Evolutionary conservation across 805 yeast species (phyloP).

Genomic region (Hanseniaspora osmophila): DNA sequence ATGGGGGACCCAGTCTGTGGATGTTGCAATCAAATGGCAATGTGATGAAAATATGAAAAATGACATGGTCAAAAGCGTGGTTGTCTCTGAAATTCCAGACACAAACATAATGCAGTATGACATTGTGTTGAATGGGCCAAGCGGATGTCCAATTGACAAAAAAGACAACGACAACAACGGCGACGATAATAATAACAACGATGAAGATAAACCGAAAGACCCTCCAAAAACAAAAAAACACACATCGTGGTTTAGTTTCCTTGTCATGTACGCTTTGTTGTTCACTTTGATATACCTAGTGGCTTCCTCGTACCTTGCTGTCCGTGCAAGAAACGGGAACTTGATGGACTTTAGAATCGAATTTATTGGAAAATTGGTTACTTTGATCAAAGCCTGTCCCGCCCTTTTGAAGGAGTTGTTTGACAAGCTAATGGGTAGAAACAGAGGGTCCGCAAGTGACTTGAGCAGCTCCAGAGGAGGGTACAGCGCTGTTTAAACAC

Average conservation of each 20-base stretch:
- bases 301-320: slow-evolving; percentile 56
- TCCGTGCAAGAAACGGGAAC: slow-evolving; percentile 53
- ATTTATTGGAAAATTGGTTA: slow-evolving; percentile 52
- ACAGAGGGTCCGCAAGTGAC: not conserved
- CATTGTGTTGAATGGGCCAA: slow-evolving; percentile 27
- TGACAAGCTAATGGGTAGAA: slow-evolving; percentile 47
- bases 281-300: slow-evolving; percentile 60
- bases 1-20: not conserved
- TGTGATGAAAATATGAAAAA: slow-evolving; percentile 32
- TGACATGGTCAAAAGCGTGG: slow-evolving; percentile 8
- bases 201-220: slow-evolving; percentile 17
- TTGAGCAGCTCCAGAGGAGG: slow-evolving; percentile 50
- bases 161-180: slow-evolving; percentile 11
- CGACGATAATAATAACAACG: slow-evolving; percentile 15
- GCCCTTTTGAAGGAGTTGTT: slow-evolving; percentile 53
- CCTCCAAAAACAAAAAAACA: slow-evolving; percentile 18
- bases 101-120: slow-evolving; percentile 15
- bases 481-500: slow-evolving; percentile 68
- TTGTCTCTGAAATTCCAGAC: slow-evolving; percentile 1
- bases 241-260: slow-evolving; percentile 53
- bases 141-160: slow-evolving; percentile 29
- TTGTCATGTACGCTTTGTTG: slow-evolving; percentile 54
- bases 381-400: slow-evolving; percentile 45
- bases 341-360: slow-evolving; percentile 62
- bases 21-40: slow-evolving; percentile 31